Conservation (phyloP, 768 basidiomycete genomes). For the Crucibulum laeve region DNA sequence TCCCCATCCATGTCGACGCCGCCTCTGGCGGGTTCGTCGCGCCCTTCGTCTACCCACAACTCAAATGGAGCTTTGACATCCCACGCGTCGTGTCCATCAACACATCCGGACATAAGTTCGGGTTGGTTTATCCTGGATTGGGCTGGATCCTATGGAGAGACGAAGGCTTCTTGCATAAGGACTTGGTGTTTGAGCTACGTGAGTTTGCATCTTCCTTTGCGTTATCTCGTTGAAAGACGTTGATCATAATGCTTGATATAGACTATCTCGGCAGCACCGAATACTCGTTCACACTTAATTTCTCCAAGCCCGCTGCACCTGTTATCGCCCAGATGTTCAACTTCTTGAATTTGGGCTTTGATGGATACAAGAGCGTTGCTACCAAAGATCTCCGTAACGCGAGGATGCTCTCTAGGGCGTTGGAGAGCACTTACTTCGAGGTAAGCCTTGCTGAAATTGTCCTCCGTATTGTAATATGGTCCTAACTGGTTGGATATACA, state of each 20-base stretch:
- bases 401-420: constrained; percentile 49
- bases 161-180: constrained; percentile 52
- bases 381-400: constrained; percentile 52
- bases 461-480: not conserved
- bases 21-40: constrained; percentile 63
- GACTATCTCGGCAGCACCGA: constrained; percentile 57
- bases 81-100: constrained; percentile 54
- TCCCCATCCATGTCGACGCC: constrained; percentile 68
- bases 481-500: constrained; percentile 7
- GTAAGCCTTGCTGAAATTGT: constrained; percentile 17
- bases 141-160: constrained; percentile 65
- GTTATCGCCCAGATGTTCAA: constrained; percentile 59
- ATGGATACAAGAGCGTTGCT: constrained; percentile 42
- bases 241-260: constrained; percentile 6
- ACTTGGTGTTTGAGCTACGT: constrained; percentile 64
- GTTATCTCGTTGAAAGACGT: constrained; percentile 10
- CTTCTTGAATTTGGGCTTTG: constrained; percentile 55
- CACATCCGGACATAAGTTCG: constrained; percentile 58
- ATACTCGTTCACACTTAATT: constrained; percentile 58
- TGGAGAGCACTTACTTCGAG: constrained; percentile 50
- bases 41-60: constrained; percentile 54
- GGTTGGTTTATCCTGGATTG: constrained; percentile 45
- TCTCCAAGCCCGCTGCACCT: constrained; percentile 55
- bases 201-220: constrained; percentile 10
- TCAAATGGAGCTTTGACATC: constrained; percentile 55